These are phyloP conservation scores for Phytophthora parvispora DNA, from an alignment of 352 stramenopile species.

Conservation along the genomic window DNA sequence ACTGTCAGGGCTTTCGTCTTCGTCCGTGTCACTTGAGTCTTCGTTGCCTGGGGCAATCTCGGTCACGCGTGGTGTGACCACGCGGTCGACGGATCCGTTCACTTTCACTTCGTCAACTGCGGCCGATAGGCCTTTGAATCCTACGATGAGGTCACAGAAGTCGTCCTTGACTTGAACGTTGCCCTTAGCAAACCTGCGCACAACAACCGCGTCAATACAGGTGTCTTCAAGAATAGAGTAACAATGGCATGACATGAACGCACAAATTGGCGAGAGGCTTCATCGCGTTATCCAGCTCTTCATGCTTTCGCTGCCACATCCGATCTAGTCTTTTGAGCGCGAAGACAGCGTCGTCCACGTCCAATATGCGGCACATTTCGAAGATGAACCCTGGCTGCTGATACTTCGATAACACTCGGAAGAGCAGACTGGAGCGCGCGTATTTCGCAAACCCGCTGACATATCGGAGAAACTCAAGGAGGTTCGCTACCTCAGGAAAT, in stretches of 20 bases:
- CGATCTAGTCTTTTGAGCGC: constrained; percentile 65
- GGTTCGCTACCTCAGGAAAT: constrained; percentile 40
- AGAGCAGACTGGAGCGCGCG: constrained; percentile 45
- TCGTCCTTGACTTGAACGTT: constrained; percentile 46
- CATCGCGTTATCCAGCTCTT: constrained; percentile 42
- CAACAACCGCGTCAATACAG: background rate
- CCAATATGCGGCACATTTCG: constrained; percentile 71
- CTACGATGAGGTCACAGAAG: constrained; percentile 77
- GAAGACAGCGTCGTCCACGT: constrained; percentile 76
- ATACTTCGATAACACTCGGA: constrained; percentile 64
- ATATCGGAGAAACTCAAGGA: constrained; percentile 62
- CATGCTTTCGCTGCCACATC: constrained; percentile 48
- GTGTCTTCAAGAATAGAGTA: too few relatives aligned
- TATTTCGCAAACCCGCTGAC: constrained; percentile 44
- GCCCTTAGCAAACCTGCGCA: constrained; percentile 6
- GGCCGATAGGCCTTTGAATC: constrained; percentile 43
- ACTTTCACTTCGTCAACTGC: constrained; percentile 9
- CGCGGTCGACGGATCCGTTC: constrained; percentile 17
- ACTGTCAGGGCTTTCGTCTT: constrained; percentile 11
- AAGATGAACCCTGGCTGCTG: constrained; percentile 65
- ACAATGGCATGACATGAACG: background rate
- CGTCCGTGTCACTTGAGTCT: constrained; percentile 9
- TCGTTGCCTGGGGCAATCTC: background rate
- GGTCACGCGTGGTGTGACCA: constrained; percentile 17
- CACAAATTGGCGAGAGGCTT: constrained; percentile 30